Conservation (phyloP, 148 eudicot species). For the Polygonum aviculare region DNA sequence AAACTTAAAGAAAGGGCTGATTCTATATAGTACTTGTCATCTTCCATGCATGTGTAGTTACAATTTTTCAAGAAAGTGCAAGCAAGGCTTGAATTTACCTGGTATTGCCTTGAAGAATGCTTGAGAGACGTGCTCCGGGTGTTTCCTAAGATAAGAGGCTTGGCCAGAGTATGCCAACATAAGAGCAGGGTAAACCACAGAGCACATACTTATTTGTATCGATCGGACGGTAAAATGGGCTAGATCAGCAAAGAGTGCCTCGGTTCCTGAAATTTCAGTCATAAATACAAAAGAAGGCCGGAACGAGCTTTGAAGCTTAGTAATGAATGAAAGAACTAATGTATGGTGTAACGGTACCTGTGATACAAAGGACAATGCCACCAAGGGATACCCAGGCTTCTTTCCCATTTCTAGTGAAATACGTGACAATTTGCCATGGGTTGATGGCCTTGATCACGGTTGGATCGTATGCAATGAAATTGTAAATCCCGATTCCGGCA, state of each 20-base stretch:
- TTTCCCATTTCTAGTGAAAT: slow-evolving; percentile 49
- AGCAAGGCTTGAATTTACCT: slow-evolving; percentile 11
- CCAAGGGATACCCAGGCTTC: slow-evolving; percentile 75
- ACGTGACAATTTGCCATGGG: slow-evolving; percentile 43
- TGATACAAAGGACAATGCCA: slow-evolving; percentile 60
- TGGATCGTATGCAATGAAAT: slow-evolving; percentile 43
- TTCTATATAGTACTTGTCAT: no score
- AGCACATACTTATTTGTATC: slow-evolving; percentile 28
- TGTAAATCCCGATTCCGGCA: slow-evolving; percentile 45
- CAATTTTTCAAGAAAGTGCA: neutral
- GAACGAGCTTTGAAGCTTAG: neutral
- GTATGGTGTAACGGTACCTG: slow-evolving; percentile 23
- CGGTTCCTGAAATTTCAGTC: slow-evolving; percentile 3
- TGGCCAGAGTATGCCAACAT: slow-evolving; percentile 31
- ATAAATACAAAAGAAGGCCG: neutral
- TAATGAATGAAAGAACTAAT: neutral
- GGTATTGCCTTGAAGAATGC: slow-evolving; percentile 28
- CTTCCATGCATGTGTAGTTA: no score
- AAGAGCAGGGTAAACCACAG: slow-evolving; percentile 29
- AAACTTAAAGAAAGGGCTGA: neutral
- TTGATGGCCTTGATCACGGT: slow-evolving; percentile 49
- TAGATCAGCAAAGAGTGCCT: slow-evolving; percentile 36
- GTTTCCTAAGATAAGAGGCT: slow-evolving; percentile 27
- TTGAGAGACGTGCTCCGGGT: slow-evolving; percentile 8
- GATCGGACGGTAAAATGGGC: slow-evolving; percentile 36